Conservation (phyloP, 768 basidiomycete species). For the Termitomyces sp. region DNA sequence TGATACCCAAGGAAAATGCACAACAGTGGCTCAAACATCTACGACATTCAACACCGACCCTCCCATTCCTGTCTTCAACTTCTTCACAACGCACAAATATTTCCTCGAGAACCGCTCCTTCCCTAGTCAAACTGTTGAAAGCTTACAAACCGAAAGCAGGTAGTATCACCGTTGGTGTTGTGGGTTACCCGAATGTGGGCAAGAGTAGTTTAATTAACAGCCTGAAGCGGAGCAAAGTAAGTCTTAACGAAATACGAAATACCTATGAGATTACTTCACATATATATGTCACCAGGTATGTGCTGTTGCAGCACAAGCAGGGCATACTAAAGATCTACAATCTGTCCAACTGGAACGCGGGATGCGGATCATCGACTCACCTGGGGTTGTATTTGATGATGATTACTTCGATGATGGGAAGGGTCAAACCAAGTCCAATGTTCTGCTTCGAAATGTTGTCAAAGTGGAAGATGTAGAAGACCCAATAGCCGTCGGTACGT, state of each 20-base stretch:
- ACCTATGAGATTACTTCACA: neutral
- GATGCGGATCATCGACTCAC: constrained; percentile 89
- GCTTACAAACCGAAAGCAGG: constrained; percentile 70
- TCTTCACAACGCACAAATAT: constrained; percentile 78
- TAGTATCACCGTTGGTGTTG: constrained; percentile 82
- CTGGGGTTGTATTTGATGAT: constrained; percentile 95
- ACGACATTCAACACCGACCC: constrained; percentile 87
- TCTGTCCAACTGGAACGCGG: constrained; percentile 90
- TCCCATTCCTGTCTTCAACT: constrained; percentile 83
- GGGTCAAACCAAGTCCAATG: constrained; percentile 47
- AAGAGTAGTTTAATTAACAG: constrained; percentile 95
- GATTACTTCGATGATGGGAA: constrained; percentile 39
- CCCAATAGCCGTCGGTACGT: constrained; percentile 81
- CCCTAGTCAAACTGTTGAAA: constrained; percentile 78
- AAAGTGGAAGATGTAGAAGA: constrained; percentile 90
- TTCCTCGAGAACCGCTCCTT: constrained; percentile 69
- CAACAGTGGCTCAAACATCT: constrained; percentile 88
- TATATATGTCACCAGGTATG: constrained; percentile 55
- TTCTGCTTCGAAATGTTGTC: constrained; percentile 83
- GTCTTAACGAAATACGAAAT: constrained; percentile 12
- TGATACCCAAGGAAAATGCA: constrained; percentile 84
- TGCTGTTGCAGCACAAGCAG: constrained; percentile 89
- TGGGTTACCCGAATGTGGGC: constrained; percentile 97
- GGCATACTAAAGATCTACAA: constrained; percentile 90
- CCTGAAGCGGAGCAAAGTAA: constrained; percentile 75